These are phyloP conservation scores for Neopestalotiopsis clavispora DNA, from an alignment of 2,329 filamentous ascomycete genomes.

Conservation along the genomic window DNA sequence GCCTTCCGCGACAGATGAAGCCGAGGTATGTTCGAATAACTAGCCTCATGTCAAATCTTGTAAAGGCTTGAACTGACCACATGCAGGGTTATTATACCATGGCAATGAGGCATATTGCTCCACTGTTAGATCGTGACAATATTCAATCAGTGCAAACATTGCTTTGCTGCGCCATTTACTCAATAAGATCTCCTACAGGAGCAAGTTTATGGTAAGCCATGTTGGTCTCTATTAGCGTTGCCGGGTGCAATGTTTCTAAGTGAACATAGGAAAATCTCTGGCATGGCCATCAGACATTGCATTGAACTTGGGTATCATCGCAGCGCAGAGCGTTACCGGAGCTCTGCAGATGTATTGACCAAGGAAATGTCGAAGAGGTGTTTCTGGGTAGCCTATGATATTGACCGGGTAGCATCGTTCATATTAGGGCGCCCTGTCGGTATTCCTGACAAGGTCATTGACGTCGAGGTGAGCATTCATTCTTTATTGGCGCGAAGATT, in stretches of 20 bases:
- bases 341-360: conserved; percentile 20
- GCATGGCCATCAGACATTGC: conserved; percentile 37
- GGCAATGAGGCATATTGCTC: conserved; percentile 13
- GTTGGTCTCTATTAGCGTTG: no score
- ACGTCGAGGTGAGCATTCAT: conserved; percentile 29
- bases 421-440: conserved; percentile 33
- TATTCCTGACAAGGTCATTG: conserved; percentile 32
- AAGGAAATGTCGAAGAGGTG: conserved; percentile 31
- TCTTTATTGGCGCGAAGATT: background rate
- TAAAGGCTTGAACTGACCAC: background rate
- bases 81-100: conserved; percentile 7
- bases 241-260: background rate
- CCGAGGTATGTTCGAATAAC: conserved; percentile 8
- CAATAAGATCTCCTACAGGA: conserved; percentile 32
- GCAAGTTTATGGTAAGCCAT: conserved; percentile 32
- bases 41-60: background rate
- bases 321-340: conserved; percentile 18
- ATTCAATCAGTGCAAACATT: conserved; percentile 39
- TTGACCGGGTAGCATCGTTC: conserved; percentile 29
- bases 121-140: conserved; percentile 25
- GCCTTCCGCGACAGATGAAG: conserved; percentile 15
- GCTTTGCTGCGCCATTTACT: conserved; percentile 37
- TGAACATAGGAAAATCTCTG: conserved; percentile 32
- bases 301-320: conserved; percentile 39
- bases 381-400: conserved; percentile 34